These are phyloP conservation scores for Ceratobasidium sp. DNA, from an alignment of 1,284 basidiomycete genomes.

Conservation along the genomic window DNA sequence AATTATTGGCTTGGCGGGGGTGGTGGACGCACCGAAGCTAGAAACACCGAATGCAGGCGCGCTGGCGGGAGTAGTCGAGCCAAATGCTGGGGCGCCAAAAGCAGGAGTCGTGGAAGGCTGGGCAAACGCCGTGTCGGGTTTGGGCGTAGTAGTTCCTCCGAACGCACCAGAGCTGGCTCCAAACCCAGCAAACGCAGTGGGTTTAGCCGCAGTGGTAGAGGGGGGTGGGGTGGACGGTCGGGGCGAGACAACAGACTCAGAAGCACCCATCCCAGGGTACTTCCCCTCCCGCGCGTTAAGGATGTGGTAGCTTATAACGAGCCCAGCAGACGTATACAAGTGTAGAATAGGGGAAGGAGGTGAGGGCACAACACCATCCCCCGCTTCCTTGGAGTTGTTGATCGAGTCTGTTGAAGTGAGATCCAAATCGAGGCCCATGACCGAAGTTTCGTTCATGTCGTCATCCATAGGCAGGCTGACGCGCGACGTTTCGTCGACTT, in stretches of 20 bases:
- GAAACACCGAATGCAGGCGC: conserved; percentile 21
- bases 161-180: conserved; percentile 50
- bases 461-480: conserved; percentile 75
- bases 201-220: conserved; percentile 29
- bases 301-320: conserved; percentile 78
- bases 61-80: conserved; percentile 20
- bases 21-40: conserved; percentile 27
- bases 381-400: conserved; percentile 58
- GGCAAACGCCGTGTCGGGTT: background rate
- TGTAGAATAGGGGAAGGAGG: conserved; percentile 77
- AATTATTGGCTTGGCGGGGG: conserved; percentile 43
- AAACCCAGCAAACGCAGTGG: conserved; percentile 27
- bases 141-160: conserved; percentile 52
- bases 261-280: conserved; percentile 66
- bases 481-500: conserved; percentile 78
- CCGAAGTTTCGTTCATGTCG: conserved; percentile 75
- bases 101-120: conserved; percentile 38
- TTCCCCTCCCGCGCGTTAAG: conserved; percentile 65
- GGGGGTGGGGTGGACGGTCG: conserved; percentile 10
- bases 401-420: conserved; percentile 65
- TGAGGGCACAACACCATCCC: conserved; percentile 60
- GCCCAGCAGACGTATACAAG: conserved; percentile 83
- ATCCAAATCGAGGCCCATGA: conserved; percentile 76
- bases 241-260: background rate
- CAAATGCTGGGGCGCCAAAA: conserved; percentile 42